Evolutionary conservation across 2,329 filamentous ascomycete genomes (phyloP), one percentile per base, ranked within the genome.

Genomic region (Periconia digitata): DNA sequence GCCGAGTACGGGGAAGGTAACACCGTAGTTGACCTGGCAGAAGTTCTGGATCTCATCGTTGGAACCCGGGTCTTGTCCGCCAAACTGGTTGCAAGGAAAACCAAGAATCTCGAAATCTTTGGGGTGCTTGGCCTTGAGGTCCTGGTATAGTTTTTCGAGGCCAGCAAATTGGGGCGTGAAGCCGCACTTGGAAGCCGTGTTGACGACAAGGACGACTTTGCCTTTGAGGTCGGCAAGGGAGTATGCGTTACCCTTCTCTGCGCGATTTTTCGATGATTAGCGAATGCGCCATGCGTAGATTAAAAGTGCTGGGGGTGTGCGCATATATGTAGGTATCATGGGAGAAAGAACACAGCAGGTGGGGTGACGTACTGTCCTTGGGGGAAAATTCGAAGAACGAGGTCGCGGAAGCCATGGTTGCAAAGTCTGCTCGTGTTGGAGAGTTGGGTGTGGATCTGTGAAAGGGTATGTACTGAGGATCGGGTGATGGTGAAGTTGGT

Each of bases 81-180:
- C 89, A 75, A 99, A 99, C 76, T 99, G 94, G 81, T 97, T 99
- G 85, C 92, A 97, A 49, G 94, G 94, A 78, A 99, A 97, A 63
- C 92, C 94, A 68, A 99, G 81, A 76, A 99, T 85, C 66, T 85
- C 80, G 71, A 99, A 94, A 66, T 91, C 81, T 66, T 91, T 81
- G 24, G 79, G 81, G 78, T 95, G 78, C 66, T 83, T 79, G 58
- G 78, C 78, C 62, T 83, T 84, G 69, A 96, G 65, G 43, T 77
- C 74, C 66, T 95, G 89, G 84, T 95, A 96, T 56, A 99, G 83
- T 67, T 83, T 86, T 78, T 99, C 92, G 43, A 99, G 88, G 24
- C 89, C 90, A 55, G 83, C 85, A 75, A 94, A 96, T 76, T 99
- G 94, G 12, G 91, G 91, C 2, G 94, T 97, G 84, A 97, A 97